Evolutionary conservation across 2,329 filamentous ascomycete species (phyloP), one percentile per base, ranked within the genome.

Genomic region (Clonostachys solani): DNA sequence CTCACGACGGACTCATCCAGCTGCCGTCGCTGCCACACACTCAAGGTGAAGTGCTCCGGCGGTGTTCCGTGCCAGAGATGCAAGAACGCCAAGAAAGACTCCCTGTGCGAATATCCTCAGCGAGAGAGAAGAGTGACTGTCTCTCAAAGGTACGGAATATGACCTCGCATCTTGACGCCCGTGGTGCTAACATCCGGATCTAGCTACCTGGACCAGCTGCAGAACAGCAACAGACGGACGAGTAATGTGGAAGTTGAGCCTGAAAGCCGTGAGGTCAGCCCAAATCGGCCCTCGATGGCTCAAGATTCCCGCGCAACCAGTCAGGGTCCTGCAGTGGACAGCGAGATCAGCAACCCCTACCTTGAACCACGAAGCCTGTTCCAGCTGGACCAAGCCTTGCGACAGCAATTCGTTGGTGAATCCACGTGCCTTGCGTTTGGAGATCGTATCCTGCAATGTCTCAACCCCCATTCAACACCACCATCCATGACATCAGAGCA

Each of bases 41-140:
- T 52, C 17, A 52, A 52, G 29, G 50, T 52, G 23, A 52, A 52
- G 33, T 52, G 50, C 41, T 50, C 50, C 9, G 50, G 48, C 12
- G 50, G 48, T 3, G 35, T 36, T 34, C 50, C 50, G 4, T 52
- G 50, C 33, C 45, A 49, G 35, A 45, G 50, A 42, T 52, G 47
- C 35, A 45, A 43, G 15, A 52, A 45, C 12, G 48, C 50, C 5
- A 47, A 35, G 29, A 47, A 50, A 40, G 40, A 35, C 19, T 17
- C 48, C 12, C 12, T 44, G 13, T 52, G 48, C 37, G 23, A 52
- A 12, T 52, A 48, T 35, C 47, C 45, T 10, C 19, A 45, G 12
- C 48, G 48, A 9, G 50, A 38, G 12, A 38, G 50, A 33, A 45
- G 45, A 19, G 50, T 50, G 9, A 50, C 48, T 5, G 45, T 52